These are phyloP conservation scores for Rutstroemia sp. DNA, from an alignment of 2,329 filamentous ascomycete genomes.

Conservation along the genomic window DNA sequence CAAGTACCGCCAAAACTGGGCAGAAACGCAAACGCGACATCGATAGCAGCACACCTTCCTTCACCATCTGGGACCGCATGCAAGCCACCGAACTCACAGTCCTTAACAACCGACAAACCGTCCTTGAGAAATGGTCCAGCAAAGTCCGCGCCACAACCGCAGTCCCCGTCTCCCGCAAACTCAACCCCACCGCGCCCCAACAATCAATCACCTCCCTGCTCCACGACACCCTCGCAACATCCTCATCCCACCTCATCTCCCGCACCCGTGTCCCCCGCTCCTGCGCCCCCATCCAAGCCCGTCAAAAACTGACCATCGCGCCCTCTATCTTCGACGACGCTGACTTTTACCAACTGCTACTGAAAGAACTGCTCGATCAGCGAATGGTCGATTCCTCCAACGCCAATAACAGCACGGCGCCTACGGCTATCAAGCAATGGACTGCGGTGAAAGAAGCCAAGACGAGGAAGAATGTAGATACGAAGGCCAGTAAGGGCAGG, in stretches of 20 bases:
- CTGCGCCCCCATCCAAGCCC: constrained; percentile 64
- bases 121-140: constrained; percentile 84
- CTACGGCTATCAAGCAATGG: constrained; percentile 40
- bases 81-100: constrained; percentile 54
- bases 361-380: constrained; percentile 90
- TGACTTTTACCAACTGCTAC: constrained; percentile 86
- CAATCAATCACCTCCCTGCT: constrained; percentile 63
- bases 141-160: constrained; percentile 62
- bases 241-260: constrained; percentile 59
- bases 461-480: constrained; percentile 77
- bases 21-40: constrained; percentile 55
- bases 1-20: constrained; percentile 37
- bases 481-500: constrained; percentile 88
- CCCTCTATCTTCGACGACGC: constrained; percentile 79
- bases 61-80: constrained; percentile 68
- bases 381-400: constrained; percentile 62
- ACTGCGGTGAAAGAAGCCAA: constrained; percentile 70
- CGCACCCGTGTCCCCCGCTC: constrained; percentile 66
- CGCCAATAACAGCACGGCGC: constrained; percentile 30
- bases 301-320: constrained; percentile 49
- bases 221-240: constrained; percentile 55
- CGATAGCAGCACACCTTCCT: constrained; percentile 48
- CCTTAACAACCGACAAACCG: constrained; percentile 55
- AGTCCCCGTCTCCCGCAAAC: constrained; percentile 48
- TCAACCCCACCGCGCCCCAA: constrained; percentile 42